Evolutionary conservation across 345 rosid species (phyloP).

Genomic region (Salix exigua): DNA sequence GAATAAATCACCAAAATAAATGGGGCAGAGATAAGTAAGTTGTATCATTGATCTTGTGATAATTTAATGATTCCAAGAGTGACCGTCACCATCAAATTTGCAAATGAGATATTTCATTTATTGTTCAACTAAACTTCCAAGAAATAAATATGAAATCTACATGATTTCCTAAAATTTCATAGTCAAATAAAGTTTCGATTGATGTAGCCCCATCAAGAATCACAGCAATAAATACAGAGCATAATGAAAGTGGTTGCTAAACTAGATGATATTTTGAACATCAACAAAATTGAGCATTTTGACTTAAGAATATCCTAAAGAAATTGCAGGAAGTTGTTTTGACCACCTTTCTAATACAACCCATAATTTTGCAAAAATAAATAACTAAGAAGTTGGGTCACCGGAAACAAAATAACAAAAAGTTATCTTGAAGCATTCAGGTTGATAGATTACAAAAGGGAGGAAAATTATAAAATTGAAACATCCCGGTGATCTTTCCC

Average conservation of each 20-base stretch:
- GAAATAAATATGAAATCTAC: not conserved
- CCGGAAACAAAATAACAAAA: conserved; percentile 3
- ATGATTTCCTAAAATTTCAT: not conserved
- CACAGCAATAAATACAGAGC: not conserved
- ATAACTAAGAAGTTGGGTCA: not conserved
- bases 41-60: not conserved
- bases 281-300: not conserved
- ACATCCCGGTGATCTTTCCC: conserved; percentile 13
- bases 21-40: not conserved
- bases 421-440: not conserved
- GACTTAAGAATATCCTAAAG: not conserved
- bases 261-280: not conserved
- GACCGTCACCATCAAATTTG: not conserved
- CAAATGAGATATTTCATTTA: not conserved
- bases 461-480: not conserved
- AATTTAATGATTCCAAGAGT: not conserved
- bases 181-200: not conserved
- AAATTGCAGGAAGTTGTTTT: not conserved
- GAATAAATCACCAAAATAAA: not conserved
- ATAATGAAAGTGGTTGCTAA: not conserved
- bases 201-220: not conserved
- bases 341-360: not conserved
- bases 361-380: not conserved
- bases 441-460: conserved; percentile 4
- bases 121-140: not conserved